Percentiles rank a stretch among this genome's conserved stretches.
Conservation (phyloP, 179 eudicot species). For the Patellifolia procumbens region DNA sequence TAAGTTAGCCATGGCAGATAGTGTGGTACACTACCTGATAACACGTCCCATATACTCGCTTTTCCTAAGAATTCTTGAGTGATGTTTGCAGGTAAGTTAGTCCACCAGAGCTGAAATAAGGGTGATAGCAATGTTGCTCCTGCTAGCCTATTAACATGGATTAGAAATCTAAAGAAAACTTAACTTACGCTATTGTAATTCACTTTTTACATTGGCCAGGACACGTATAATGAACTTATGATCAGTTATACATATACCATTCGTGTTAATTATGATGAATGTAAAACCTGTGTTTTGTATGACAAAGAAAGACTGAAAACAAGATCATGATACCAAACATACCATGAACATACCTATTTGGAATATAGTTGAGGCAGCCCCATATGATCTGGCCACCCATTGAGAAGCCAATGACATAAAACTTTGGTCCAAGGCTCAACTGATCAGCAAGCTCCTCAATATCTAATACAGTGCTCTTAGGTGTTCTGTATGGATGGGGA, state of each 20-base stretch:
- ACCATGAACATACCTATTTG: slow-evolving; percentile 33
- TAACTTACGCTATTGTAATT: not conserved
- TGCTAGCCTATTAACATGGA: slow-evolving; percentile 32
- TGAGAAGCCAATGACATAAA: slow-evolving; percentile 41
- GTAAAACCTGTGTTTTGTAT: no score
- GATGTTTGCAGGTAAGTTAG: slow-evolving; percentile 38
- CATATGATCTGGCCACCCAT: slow-evolving; percentile 38
- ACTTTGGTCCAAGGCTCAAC: slow-evolving; percentile 31
- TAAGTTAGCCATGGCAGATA: slow-evolving; percentile 47
- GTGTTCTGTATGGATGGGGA: slow-evolving; percentile 33
- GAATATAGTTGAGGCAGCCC: slow-evolving; percentile 41
- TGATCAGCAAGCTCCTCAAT: slow-evolving; percentile 43
- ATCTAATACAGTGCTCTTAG: slow-evolving; percentile 32
- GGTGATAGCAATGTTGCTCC: slow-evolving; percentile 50
- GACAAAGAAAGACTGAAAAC: no score
- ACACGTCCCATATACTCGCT: slow-evolving; percentile 24
- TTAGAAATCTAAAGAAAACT: not conserved
- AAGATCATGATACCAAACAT: no score
- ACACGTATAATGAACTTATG: not conserved
- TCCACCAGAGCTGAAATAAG: slow-evolving; percentile 40
- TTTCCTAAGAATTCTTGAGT: slow-evolving; percentile 15
- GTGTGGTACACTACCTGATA: slow-evolving; percentile 39
- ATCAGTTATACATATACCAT: no score
- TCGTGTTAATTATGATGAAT: no score
- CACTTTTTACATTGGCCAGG: no score